These are phyloP conservation scores for Thielaviopsis musarum DNA, from an alignment of 2,329 filamentous ascomycete genomes.

Conservation along the genomic window DNA sequence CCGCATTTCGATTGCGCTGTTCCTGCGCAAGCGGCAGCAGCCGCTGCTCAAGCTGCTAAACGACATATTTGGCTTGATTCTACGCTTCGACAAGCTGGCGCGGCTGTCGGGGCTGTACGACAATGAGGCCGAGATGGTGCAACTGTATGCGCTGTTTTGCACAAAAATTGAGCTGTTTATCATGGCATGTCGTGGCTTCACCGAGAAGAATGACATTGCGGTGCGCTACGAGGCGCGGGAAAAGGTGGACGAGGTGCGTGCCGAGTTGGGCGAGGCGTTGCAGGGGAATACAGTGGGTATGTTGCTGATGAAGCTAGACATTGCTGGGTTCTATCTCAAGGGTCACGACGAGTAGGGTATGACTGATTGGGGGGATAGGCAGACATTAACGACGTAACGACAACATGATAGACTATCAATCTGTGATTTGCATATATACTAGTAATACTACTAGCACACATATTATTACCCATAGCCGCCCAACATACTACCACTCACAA, in stretches of 20 bases:
- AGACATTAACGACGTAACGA: neutral
- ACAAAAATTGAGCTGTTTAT: constrained; percentile 62
- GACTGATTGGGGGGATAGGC: too few species aligned
- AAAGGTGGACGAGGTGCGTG: constrained; percentile 19
- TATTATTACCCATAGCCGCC: neutral
- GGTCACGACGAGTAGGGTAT: neutral
- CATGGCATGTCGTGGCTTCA: constrained; percentile 50
- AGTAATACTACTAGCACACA: neutral
- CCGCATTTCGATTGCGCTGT: constrained; percentile 53
- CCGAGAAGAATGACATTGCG: constrained; percentile 41
- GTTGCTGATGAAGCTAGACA: constrained; percentile 52
- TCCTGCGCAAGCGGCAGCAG: constrained; percentile 59
- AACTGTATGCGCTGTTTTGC: constrained; percentile 48
- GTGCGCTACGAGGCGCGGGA: constrained; percentile 19
- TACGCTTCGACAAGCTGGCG: constrained; percentile 47
- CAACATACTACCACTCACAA: neutral
- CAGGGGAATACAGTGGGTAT: constrained; percentile 48
- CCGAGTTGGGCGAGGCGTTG: constrained; percentile 21
- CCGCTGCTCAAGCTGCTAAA: constrained; percentile 58
- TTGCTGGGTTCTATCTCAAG: constrained; percentile 46
- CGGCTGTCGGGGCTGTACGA: constrained; percentile 23
- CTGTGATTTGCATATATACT: neutral
- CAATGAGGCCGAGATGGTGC: constrained; percentile 17
- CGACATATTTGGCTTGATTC: constrained; percentile 55
- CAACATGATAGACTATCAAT: neutral